Conservation (phyloP, 1,284 basidiomycete genomes). For the Trichosporon asahii region DNA sequence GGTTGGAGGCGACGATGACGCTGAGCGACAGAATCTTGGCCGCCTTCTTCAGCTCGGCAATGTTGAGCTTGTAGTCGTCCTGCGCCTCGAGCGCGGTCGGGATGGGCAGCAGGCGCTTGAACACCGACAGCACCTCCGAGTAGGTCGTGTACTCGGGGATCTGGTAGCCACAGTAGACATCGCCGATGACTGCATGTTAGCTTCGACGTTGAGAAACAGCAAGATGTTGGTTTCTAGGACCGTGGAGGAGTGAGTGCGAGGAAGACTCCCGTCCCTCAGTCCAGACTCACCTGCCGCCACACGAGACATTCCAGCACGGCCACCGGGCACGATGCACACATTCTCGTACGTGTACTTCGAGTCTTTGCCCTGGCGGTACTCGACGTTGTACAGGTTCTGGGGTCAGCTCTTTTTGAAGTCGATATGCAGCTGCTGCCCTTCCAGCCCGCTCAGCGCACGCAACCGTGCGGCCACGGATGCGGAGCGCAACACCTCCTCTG, state of each 20-base stretch:
- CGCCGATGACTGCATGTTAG: conserved; percentile 27
- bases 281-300: conserved; percentile 72
- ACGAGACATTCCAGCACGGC: conserved; percentile 79
- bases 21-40: conserved; percentile 74
- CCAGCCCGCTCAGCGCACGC: not conserved
- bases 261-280: not conserved
- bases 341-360: conserved; percentile 88
- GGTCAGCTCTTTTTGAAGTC: conserved; percentile 70
- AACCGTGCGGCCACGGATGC: not conserved
- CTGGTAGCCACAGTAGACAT: conserved; percentile 45
- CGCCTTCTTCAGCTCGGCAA: conserved; percentile 60
- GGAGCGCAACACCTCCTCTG: not conserved
- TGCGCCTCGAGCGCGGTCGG: conserved; percentile 60
- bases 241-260: no score
- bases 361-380: conserved; percentile 72
- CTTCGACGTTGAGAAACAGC: no score
- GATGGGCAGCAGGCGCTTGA: conserved; percentile 83
- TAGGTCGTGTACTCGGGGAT: conserved; percentile 51
- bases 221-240: no score
- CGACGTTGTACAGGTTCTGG: conserved; percentile 72
- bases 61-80: conserved; percentile 66
- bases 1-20: conserved; percentile 81
- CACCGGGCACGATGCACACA: conserved; percentile 64
- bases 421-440: no score
- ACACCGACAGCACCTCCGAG: conserved; percentile 72